These are phyloP conservation scores for Aspergillus hortae DNA, from an alignment of 2,329 filamentous ascomycete species.

Conservation along the genomic window DNA sequence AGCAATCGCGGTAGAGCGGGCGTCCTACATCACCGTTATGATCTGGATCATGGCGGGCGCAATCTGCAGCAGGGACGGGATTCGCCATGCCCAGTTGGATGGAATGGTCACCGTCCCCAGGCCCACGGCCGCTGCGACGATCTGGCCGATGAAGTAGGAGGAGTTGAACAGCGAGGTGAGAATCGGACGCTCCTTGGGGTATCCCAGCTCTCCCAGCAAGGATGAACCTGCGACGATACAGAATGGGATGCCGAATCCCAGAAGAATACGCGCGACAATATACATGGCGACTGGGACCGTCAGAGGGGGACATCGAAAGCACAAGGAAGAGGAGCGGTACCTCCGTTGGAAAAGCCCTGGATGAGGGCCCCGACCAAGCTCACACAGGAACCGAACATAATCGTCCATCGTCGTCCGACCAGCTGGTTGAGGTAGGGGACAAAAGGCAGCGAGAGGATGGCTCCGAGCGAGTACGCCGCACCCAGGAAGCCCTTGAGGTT, in stretches of 20 bases:
- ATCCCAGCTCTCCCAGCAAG: slow-evolving; percentile 58
- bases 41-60: slow-evolving; percentile 23
- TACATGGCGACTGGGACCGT: slow-evolving; percentile 52
- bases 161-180: slow-evolving; percentile 61
- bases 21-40: slow-evolving; percentile 23
- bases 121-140: slow-evolving; percentile 25
- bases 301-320: background rate
- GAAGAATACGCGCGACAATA: slow-evolving; percentile 56
- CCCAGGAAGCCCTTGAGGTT: slow-evolving; percentile 50
- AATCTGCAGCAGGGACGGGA: slow-evolving; percentile 46
- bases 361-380: slow-evolving; percentile 56
- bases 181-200: slow-evolving; percentile 59
- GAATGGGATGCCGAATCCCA: slow-evolving; percentile 61
- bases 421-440: slow-evolving; percentile 55
- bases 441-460: slow-evolving; percentile 56
- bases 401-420: slow-evolving; percentile 56
- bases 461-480: slow-evolving; percentile 59
- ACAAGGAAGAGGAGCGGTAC: slow-evolving; percentile 29
- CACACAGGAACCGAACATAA: slow-evolving; percentile 52
- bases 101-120: slow-evolving; percentile 30
- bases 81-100: slow-evolving; percentile 45
- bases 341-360: slow-evolving; percentile 51
- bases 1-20: background rate
- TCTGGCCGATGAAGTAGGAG: slow-evolving; percentile 32
- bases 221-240: slow-evolving; percentile 57